These are phyloP conservation scores for Pichia sp. DNA, from an alignment of 1,139 yeast genomes.

Conservation along the genomic window DNA sequence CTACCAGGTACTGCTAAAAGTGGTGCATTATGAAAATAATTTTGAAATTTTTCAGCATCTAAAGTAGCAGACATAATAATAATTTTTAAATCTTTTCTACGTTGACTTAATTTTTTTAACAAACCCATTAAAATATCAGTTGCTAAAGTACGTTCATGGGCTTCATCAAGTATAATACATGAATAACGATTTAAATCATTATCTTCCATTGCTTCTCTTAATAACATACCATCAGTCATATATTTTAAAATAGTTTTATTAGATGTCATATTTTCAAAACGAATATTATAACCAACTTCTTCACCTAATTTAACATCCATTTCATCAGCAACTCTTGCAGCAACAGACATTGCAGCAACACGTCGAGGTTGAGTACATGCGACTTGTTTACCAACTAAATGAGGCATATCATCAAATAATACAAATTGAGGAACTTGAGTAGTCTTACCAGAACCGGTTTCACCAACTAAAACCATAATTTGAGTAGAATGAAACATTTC, in stretches of 20 bases:
- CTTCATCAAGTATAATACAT: slow-evolving; percentile 92
- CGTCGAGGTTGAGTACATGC: slow-evolving; percentile 75
- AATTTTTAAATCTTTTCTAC: slow-evolving; percentile 84
- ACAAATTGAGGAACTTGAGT: slow-evolving; percentile 65
- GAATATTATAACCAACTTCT: slow-evolving; percentile 69
- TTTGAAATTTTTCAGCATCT: slow-evolving; percentile 94
- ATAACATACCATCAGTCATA: slow-evolving; percentile 98
- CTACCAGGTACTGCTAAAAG: slow-evolving; percentile 95
- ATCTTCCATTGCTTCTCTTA: slow-evolving; percentile 97
- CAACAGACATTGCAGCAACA: slow-evolving; percentile 68
- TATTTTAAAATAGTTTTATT: slow-evolving; percentile 79
- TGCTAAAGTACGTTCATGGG: slow-evolving; percentile 95
- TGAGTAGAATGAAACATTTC: slow-evolving; percentile 79
- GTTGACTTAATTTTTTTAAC: slow-evolving; percentile 68
- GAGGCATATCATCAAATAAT: slow-evolving; percentile 55
- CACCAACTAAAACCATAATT: slow-evolving; percentile 96
- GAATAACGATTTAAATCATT: slow-evolving; percentile 75
- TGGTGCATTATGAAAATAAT: slow-evolving; percentile 86
- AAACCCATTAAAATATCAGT: slow-evolving; percentile 97
- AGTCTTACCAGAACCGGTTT: slow-evolving; percentile 61
- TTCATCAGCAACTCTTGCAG: slow-evolving; percentile 63
- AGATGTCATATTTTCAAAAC: slow-evolving; percentile 87
- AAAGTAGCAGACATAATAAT: slow-evolving; percentile 97
- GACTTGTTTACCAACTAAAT: slow-evolving; percentile 49
- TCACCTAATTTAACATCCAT: slow-evolving; percentile 52